Conservation (phyloP, 495 filamentous ascomycete genomes). For the Bathelium albidoporum region DNA sequence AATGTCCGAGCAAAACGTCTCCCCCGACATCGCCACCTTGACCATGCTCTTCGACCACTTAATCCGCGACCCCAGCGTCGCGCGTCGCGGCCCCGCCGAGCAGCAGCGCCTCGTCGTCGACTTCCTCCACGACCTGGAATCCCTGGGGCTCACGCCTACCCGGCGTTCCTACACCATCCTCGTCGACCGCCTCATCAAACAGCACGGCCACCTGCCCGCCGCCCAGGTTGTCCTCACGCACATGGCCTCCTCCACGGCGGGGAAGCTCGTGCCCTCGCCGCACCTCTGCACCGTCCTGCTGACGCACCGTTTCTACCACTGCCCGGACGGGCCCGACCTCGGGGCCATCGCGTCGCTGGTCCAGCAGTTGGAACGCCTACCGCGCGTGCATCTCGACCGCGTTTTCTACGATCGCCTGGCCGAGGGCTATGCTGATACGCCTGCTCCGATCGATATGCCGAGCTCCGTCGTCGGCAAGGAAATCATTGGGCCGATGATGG, state of each 20-base stretch:
- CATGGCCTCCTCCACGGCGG: constrained; percentile 38
- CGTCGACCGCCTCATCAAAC: constrained; percentile 49
- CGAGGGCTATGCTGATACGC: constrained; percentile 45
- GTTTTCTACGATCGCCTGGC: constrained; percentile 60
- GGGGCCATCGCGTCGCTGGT: constrained; percentile 43
- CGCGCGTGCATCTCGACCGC: constrained; percentile 35
- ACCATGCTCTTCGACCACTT: constrained; percentile 44
- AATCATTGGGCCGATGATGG: constrained; percentile 41
- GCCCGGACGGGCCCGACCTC: constrained; percentile 44
- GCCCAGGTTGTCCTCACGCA: constrained; percentile 51
- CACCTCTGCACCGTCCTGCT: constrained; percentile 62
- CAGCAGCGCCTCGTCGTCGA: constrained; percentile 29
- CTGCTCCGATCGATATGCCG: too few relatives aligned
- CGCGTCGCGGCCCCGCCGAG: constrained; percentile 22
- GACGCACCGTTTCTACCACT: constrained; percentile 51
- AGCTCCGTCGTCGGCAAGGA: too few relatives aligned
- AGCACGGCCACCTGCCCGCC: constrained; percentile 33
- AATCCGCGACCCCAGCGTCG: constrained; percentile 28
- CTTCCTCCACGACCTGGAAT: constrained; percentile 45
- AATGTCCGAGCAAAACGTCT: constrained; percentile 38
- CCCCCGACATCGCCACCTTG: constrained; percentile 43
- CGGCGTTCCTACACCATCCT: constrained; percentile 50
- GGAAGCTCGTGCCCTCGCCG: constrained; percentile 41
- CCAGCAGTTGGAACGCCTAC: constrained; percentile 31
- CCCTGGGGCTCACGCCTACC: constrained; percentile 43